Percentiles rank a stretch among this genome's conserved stretches.
Conservation (phyloP, 129 eudicot genomes). For the Tagetes patula region DNA sequence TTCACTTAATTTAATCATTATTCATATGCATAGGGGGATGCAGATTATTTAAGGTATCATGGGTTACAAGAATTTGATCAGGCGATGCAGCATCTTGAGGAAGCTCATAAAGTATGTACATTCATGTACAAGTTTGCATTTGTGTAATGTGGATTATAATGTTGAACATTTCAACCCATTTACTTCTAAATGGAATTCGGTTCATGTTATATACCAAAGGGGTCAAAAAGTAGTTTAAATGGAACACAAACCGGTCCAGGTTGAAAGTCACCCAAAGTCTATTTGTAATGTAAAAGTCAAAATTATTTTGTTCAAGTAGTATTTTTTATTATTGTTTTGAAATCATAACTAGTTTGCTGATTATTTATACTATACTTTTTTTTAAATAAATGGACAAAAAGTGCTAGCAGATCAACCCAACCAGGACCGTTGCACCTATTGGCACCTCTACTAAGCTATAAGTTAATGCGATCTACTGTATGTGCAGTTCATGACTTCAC, state of each 20-base stretch:
- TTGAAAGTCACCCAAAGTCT: background rate
- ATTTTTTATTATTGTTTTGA: background rate
- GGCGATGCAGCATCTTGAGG: constrained; percentile 99
- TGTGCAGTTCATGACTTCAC: constrained; percentile 94
- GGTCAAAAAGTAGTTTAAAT: background rate
- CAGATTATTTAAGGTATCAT: constrained; percentile 75
- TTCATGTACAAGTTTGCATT: background rate
- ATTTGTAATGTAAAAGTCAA: background rate
- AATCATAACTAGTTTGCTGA: background rate
- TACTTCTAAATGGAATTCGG: background rate
- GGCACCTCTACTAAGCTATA: background rate
- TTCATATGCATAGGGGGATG: constrained; percentile 74
- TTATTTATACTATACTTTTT: background rate
- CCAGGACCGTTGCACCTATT: background rate
- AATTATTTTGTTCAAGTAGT: background rate
- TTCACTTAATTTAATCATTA: constrained; percentile 9
- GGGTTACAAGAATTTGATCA: constrained; percentile 96
- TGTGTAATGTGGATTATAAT: background rate
- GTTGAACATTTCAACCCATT: background rate
- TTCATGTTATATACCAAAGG: background rate
- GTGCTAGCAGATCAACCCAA: background rate
- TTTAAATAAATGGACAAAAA: constrained; percentile 4
- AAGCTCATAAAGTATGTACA: constrained; percentile 67
- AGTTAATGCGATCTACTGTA: constrained; percentile 4
- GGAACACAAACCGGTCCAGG: background rate